Evolutionary conservation across 345 rosid species (phyloP).

Genomic region (Camelina hispida): DNA sequence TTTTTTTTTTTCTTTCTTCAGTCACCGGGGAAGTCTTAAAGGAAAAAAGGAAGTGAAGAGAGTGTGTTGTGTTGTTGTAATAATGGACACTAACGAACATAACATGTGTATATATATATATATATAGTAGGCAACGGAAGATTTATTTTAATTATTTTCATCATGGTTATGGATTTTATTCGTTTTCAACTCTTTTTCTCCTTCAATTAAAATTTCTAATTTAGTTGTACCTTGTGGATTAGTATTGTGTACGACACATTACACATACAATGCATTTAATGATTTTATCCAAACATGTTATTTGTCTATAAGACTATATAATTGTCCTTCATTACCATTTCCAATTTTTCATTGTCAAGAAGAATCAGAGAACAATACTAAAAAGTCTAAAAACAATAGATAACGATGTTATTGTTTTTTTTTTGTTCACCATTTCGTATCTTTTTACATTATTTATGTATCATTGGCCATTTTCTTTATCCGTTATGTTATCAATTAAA

Average conservation of each 20-base stretch:
- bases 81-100: conserved; percentile 32
- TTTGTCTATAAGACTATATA: no score
- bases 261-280: not conserved
- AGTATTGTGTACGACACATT: not conserved
- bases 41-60: not conserved
- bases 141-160: conserved; percentile 2
- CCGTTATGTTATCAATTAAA: no score
- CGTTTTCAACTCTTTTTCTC: conserved; percentile 4
- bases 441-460: no score
- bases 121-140: conserved; percentile 27
- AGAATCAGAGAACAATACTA: no score
- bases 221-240: no score
- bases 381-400: no score
- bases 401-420: no score
- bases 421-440: no score
- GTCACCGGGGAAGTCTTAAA: not conserved
- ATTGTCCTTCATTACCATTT: no score
- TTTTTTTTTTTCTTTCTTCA: not conserved
- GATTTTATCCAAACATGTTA: not conserved
- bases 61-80: conserved; percentile 8
- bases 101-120: not conserved
- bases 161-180: not conserved
- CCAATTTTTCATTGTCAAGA: no score
- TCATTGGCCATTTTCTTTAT: no score
- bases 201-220: no score